These are phyloP conservation scores for Ustilago nuda DNA, from an alignment of 1,284 basidiomycete genomes.

Conservation along the genomic window DNA sequence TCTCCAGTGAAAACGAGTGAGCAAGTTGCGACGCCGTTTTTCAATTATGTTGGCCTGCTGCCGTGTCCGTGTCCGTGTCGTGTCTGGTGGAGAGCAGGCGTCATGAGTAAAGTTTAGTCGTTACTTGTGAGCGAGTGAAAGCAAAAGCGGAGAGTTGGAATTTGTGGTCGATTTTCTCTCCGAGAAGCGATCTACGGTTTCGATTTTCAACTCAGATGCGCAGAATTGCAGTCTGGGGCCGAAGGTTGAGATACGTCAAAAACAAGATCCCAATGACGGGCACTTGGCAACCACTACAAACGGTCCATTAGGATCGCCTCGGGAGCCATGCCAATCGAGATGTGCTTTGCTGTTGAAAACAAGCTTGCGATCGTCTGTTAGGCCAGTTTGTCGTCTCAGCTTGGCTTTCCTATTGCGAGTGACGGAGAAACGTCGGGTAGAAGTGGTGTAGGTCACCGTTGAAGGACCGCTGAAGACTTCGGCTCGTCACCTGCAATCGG, in stretches of 20 bases:
- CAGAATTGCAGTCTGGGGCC: constrained; percentile 1
- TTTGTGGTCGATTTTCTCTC: constrained; percentile 5
- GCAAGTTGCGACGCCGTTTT: not conserved
- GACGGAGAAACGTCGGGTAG: too few relatives aligned
- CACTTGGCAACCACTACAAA: too few relatives aligned
- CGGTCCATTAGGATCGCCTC: too few relatives aligned
- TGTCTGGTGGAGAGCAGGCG: not conserved
- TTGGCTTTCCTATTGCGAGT: too few relatives aligned
- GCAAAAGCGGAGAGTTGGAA: not conserved
- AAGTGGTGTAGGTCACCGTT: too few relatives aligned
- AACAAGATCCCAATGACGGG: not conserved
- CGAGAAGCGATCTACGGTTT: constrained; percentile 18
- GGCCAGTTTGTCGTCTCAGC: too few relatives aligned
- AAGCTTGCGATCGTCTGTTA: too few relatives aligned
- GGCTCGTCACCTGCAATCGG: not conserved
- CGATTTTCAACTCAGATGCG: not conserved
- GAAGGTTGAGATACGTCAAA: constrained; percentile 10
- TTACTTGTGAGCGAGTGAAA: not conserved
- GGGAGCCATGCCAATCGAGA: too few relatives aligned
- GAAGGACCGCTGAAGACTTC: not conserved
- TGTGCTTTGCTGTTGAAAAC: too few relatives aligned
- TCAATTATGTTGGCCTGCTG: not conserved
- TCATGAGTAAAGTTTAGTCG: too few relatives aligned
- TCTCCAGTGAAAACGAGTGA: constrained; percentile 4
- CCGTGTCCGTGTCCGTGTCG: constrained; percentile 1